These are phyloP conservation scores for Penicillium sp. DNA, from an alignment of 2,329 filamentous ascomycete species.

Conservation along the genomic window DNA sequence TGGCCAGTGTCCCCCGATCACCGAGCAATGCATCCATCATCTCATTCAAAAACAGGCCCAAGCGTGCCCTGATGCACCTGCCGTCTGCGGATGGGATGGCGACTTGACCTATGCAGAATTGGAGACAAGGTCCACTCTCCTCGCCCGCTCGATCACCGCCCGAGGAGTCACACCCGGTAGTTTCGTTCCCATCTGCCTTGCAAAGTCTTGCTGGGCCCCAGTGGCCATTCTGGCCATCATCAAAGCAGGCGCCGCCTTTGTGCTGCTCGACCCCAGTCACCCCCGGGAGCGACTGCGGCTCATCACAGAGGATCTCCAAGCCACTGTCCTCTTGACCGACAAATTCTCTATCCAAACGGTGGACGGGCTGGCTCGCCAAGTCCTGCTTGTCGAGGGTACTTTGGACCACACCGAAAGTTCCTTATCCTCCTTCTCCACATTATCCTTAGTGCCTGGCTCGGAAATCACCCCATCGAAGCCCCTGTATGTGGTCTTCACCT, in stretches of 20 bases:
- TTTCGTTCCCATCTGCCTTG: slow-evolving; percentile 19
- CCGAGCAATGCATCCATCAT: not conserved
- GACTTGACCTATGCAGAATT: slow-evolving; percentile 18
- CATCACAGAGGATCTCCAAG: not conserved
- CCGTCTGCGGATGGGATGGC: slow-evolving; percentile 24
- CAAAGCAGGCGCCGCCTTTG: slow-evolving; percentile 18
- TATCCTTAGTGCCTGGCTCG: not conserved
- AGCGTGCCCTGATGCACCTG: not conserved
- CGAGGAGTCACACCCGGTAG: slow-evolving; percentile 25
- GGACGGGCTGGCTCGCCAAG: not conserved
- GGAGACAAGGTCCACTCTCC: slow-evolving; percentile 26
- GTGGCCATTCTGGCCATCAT: slow-evolving; percentile 21
- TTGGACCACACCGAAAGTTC: not conserved
- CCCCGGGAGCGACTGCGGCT: slow-evolving; percentile 5
- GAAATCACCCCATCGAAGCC: not conserved
- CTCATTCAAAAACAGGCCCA: not conserved
- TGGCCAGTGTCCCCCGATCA: not conserved
- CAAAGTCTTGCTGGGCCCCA: slow-evolving; percentile 22
- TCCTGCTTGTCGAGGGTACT: not conserved
- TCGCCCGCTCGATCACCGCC: slow-evolving; percentile 22
- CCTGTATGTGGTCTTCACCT: slow-evolving; percentile 10
- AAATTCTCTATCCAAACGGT: not conserved
- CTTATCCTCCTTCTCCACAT: not conserved
- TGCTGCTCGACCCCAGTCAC: slow-evolving; percentile 19
- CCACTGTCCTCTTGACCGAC: not conserved